Base-by-base conservation (phyloP, 202 grass and related monocot genomes). In the Schoenoplectus triqueter region DNA sequence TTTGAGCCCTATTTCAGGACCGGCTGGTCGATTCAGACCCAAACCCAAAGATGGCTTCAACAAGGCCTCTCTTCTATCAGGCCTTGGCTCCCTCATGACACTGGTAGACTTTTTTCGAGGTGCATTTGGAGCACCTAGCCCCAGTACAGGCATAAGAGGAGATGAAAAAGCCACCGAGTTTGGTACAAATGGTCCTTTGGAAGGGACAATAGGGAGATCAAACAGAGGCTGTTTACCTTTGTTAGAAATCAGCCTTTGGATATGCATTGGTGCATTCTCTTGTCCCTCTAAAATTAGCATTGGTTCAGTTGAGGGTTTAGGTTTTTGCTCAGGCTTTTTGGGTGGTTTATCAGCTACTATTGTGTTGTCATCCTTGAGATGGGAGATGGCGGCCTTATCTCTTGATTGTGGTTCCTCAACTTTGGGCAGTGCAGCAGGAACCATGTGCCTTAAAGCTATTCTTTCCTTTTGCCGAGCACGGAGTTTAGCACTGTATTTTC, bases 91-190 rank as follows among this genome's bases (percentile, higher is more conserved):
- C 80, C 90, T 94, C 71, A 77, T 68, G 73, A 63, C 93, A 54
- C 48, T 66, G 10, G 62, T 82, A 55, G 20, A 71, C 44, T 83
- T 83, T 62, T 62, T 79, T 69, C 81, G 62, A 39, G 81, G 81
- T 42, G 93, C 93, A 91, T 95, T 96, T 80, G 97, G 97, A 87
- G 97, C 97, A 87, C 87, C 92, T 85, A 99, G 90, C 59, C 97
- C 97, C 85, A 99, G 86, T 80, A 96, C 93, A 61, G 97, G 97
- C 87, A 96, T 82, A 80, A 87, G 87, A 42, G 44, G 64, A 7
- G 81, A 83, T 88, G 81, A 52, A 83, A 92, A 73, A 64, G 86
- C 86, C 84, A 81, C 82, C 76, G 92, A 73, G 88, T 90, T 92
- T 46, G 86, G 72, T 66, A 86, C 73, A 69, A 83, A 83, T n/a